phyloP scores from a whole-genome alignment of 768 basidiomycete species.

The Tulasnella sp. region DNA sequence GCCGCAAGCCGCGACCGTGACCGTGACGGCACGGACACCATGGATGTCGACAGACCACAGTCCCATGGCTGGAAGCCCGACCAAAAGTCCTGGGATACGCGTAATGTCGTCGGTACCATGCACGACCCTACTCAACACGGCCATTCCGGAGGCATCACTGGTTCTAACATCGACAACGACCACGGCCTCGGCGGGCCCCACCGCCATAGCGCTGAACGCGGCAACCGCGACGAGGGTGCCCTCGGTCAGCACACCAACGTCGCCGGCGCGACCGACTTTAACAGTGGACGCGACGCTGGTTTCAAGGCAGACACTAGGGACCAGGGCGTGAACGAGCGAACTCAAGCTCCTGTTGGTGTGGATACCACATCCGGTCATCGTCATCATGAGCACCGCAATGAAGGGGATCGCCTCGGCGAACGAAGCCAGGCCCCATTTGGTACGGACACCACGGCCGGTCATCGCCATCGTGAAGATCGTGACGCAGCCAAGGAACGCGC shows the following conservation, averaged over 20 bases:
- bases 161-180: slow-evolving; percentile 13
- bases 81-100: slow-evolving; percentile 2
- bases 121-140: slow-evolving; percentile 15
- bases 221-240: slow-evolving; percentile 1
- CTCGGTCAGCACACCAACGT: neutral
- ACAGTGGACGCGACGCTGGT: neutral
- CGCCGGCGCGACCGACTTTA: neutral
- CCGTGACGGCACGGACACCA: neutral
- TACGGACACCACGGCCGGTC: neutral
- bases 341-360: neutral
- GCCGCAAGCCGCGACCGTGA: neutral
- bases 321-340: neutral
- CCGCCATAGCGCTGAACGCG: neutral
- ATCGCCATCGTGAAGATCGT: neutral
- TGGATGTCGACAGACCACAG: neutral
- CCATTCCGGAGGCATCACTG: slow-evolving; percentile 6
- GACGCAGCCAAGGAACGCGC: neutral
- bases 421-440: neutral
- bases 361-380: neutral
- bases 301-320: neutral
- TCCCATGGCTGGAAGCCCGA: slow-evolving; percentile 8
- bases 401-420: neutral
- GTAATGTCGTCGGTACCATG: neutral
- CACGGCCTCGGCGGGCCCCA: slow-evolving; percentile 25
- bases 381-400: neutral